Conservation (phyloP, 1,284 basidiomycete genomes). For the Ceratobasidium sp. region DNA sequence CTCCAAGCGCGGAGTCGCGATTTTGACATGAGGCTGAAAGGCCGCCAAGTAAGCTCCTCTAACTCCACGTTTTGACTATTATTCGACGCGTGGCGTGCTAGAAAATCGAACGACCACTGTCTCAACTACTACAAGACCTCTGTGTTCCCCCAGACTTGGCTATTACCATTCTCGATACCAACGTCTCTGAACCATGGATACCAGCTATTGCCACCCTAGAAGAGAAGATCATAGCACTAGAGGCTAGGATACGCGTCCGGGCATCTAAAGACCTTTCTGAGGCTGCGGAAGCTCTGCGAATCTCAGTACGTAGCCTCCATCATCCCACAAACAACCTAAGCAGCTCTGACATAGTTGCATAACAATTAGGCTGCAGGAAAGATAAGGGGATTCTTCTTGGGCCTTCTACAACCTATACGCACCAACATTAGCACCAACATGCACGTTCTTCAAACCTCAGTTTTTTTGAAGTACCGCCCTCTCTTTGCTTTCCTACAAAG, state of each 20-base stretch:
- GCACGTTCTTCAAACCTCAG: constrained; percentile 89
- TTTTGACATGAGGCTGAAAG: constrained; percentile 87
- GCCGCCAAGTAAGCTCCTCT: constrained; percentile 72
- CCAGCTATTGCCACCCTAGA: constrained; percentile 83
- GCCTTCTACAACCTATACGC: constrained; percentile 83
- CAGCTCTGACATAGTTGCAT: neutral
- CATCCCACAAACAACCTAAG: neutral
- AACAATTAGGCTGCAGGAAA: constrained; percentile 81
- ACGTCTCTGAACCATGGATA: constrained; percentile 87
- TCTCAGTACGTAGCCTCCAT: constrained; percentile 68
- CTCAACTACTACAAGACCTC: constrained; percentile 81
- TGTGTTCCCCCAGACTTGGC: constrained; percentile 85
- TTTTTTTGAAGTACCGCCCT: constrained; percentile 85
- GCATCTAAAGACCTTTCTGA: constrained; percentile 84
- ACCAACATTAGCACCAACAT: constrained; percentile 90
- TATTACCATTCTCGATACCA: constrained; percentile 82
- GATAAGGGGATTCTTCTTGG: constrained; percentile 86
- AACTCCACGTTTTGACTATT: neutral
- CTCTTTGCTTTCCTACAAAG: constrained; percentile 88
- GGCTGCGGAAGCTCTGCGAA: constrained; percentile 84
- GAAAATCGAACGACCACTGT: constrained; percentile 89
- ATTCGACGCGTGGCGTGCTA: constrained; percentile 53
- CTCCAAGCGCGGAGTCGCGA: constrained; percentile 89
- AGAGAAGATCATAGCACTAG: constrained; percentile 72
- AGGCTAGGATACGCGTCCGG: constrained; percentile 79